Evolutionary conservation across 2,329 filamentous ascomycete genomes (phyloP), one percentile per base, ranked within the genome.

Genomic region (Xylariales sp.): DNA sequence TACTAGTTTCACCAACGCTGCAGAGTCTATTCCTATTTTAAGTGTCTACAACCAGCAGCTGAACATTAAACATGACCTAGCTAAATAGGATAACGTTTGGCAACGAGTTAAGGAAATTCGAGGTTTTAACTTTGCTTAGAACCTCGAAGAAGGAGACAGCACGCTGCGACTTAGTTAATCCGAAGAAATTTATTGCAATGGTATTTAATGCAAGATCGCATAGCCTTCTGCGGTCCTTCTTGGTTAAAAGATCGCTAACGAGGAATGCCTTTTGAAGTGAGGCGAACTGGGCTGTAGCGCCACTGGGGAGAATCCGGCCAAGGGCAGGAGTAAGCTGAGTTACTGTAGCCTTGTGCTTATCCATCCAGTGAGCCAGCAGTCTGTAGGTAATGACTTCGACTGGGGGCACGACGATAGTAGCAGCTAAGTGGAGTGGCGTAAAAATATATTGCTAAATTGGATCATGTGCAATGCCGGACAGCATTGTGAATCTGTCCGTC

Each of bases 301-400:
- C 93, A 50, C 94, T 94, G n/a, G 95, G 90, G 3, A 97, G 83
- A 69, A 98, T 96, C 74, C 97, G 93, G 64, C 94, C 94, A 94
- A 97, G 97, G 67, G 96, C 95, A 10, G 96, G 96, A 1, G 96
- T 98, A 48, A 98, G 82, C 80, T 98, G 95, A 10, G 92, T 94
- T 28, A 94, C 91, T 16, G 91, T 97, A 3, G 92, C 89, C 62
- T 86, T 82, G 76, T 92, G 87, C 63, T 91, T 87, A 62, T 86
- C 84, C 86, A 97, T 93, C 95, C 95, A 98, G 76, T 97, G 93
- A 3, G 91, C 91, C 16, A 97, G 84, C 74, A 86, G 90, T 81
- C 97, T 94, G 77, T 97, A 92, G 62, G 91, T 88, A 69, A 98
- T 98, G 73, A 93, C 90, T 70, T 97, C 93, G 66, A 87, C 87